phyloP scores from a whole-genome alignment of 768 basidiomycete genomes.

The Hericium coralloides region DNA sequence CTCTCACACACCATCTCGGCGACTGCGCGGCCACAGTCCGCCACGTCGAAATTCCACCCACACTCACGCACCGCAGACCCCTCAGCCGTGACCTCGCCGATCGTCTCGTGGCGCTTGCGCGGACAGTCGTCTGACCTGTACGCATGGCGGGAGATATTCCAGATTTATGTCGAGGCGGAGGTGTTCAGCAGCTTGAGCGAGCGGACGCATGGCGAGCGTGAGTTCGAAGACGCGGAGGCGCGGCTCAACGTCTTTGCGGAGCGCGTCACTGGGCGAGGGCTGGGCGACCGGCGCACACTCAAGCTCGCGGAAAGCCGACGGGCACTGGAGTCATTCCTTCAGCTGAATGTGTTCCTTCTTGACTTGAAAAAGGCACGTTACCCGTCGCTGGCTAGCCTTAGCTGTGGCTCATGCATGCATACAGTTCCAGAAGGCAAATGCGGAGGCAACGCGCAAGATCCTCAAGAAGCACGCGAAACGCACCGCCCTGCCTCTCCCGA shows the following conservation, averaged over 20 bases:
- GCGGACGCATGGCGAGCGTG: slow-evolving; percentile 54
- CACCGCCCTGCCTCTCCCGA: slow-evolving; percentile 67
- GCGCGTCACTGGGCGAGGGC: slow-evolving; percentile 34
- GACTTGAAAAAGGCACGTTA: slow-evolving; percentile 65
- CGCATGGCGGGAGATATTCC: slow-evolving; percentile 86
- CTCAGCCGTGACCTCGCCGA: slow-evolving; percentile 12
- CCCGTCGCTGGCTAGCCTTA: not conserved
- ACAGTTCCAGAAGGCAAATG: slow-evolving; percentile 75
- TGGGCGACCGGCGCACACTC: slow-evolving; percentile 36
- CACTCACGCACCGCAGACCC: slow-evolving; percentile 22
- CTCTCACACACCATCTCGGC: slow-evolving; percentile 34
- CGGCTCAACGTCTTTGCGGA: slow-evolving; percentile 63
- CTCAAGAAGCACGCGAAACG: slow-evolving; percentile 92
- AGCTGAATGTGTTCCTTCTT: slow-evolving; percentile 69
- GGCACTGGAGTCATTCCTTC: slow-evolving; percentile 40
- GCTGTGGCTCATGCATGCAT: not conserved
- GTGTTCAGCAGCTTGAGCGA: slow-evolving; percentile 75
- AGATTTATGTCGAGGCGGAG: slow-evolving; percentile 76
- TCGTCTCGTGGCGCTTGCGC: slow-evolving; percentile 1
- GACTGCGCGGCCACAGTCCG: slow-evolving; percentile 25
- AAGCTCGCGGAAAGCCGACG: slow-evolving; percentile 37
- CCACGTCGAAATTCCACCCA: slow-evolving; percentile 24
- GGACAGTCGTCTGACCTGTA: slow-evolving; percentile 54
- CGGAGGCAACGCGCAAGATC: slow-evolving; percentile 87
- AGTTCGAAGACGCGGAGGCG: slow-evolving; percentile 59